Evolutionary conservation across 768 basidiomycete species (phyloP), one percentile per base, ranked within the genome.

Genomic region (Podaxis sp.): DNA sequence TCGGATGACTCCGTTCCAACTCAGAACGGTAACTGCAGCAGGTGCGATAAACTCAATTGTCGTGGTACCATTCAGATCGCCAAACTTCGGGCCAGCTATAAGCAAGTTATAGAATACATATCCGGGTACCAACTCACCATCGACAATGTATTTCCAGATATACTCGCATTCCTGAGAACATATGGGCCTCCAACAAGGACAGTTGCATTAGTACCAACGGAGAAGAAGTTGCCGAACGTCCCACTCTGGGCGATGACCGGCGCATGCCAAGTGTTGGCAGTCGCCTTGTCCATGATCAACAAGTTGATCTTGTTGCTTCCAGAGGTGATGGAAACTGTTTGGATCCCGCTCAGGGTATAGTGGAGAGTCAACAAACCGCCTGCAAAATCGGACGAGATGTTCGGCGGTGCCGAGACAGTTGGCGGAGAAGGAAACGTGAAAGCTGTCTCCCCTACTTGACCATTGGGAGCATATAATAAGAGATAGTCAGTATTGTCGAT

Each of bases 261-360:
- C 5, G 87, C 80, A 85, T 89, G 94, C 77, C 92, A 91, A 0
- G 87, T 88, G 36, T 80, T 82, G 2, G 88, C 87, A 0, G 88
- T 89, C 17, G 69, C 75, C 0, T 85, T 80, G 68, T 93, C 91
- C 13, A 85, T 83, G 68, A 80, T 91, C 15, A 93, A 73, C 24
- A 94, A 68, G 5, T 75, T 76, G 66, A 78, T 65, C 26, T 65
- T 70, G 53, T 79, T 67, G n/a, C 71, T 64, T 11, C 71, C 65
- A 3, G 74, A 68, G 41, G 64, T 79, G 79, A 60, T 76, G 5
- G 66, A 63, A 1, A 66, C 68, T 30, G 65, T 67, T 28, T 73
- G 71, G 4, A 75, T 70, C 24, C 72, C 72, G 60, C 78, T 82
- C 8, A 76, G 76, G 51, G 70, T 88, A 2, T 66, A 59, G 57